Evolutionary conservation across 2,329 filamentous ascomycete species (phyloP).

Genomic region (Colletotrichum lini): DNA sequence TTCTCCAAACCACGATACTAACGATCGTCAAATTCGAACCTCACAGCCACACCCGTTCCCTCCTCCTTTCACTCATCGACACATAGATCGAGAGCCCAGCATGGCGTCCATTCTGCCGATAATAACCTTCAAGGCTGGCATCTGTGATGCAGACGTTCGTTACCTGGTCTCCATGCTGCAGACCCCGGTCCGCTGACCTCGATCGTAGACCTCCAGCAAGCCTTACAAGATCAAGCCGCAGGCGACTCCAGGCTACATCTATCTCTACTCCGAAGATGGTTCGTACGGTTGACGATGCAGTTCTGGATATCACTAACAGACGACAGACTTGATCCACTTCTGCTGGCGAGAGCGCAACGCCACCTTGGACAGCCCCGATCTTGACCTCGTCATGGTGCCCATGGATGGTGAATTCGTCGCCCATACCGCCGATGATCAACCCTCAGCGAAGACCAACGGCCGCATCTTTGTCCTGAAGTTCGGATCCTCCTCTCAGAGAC

Average conservation of each 20-base stretch:
- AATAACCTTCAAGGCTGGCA: slow-evolving; percentile 96
- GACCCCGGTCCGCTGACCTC: slow-evolving; percentile 43
- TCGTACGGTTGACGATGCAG: slow-evolving; percentile 46
- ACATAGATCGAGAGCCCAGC: slow-evolving; percentile 44
- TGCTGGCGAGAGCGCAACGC: slow-evolving; percentile 91
- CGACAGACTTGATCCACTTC: slow-evolving; percentile 88
- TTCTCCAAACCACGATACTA: slow-evolving; percentile 21
- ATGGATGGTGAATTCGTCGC: slow-evolving; percentile 89
- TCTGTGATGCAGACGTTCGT: slow-evolving; percentile 87
- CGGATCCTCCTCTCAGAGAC: slow-evolving; percentile 87
- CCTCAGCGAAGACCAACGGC: slow-evolving; percentile 80
- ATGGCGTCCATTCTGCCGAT: slow-evolving; percentile 86
- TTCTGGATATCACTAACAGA: slow-evolving; percentile 8
- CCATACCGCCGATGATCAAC: slow-evolving; percentile 72
- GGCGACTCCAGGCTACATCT: slow-evolving; percentile 86
- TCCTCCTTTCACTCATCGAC: slow-evolving; percentile 2
- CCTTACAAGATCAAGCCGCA: slow-evolving; percentile 82
- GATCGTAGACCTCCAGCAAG: slow-evolving; percentile 61
- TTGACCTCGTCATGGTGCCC: slow-evolving; percentile 96
- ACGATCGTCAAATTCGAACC: slow-evolving; percentile 9
- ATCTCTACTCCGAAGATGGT: slow-evolving; percentile 94
- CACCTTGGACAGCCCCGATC: slow-evolving; percentile 79
- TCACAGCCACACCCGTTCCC: neutral
- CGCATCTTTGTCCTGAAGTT: slow-evolving; percentile 96
- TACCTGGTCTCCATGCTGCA: slow-evolving; percentile 41